These are phyloP conservation scores for Haematococcus lacustris DNA, from an alignment of 139 green algal species.

Conservation along the genomic window DNA sequence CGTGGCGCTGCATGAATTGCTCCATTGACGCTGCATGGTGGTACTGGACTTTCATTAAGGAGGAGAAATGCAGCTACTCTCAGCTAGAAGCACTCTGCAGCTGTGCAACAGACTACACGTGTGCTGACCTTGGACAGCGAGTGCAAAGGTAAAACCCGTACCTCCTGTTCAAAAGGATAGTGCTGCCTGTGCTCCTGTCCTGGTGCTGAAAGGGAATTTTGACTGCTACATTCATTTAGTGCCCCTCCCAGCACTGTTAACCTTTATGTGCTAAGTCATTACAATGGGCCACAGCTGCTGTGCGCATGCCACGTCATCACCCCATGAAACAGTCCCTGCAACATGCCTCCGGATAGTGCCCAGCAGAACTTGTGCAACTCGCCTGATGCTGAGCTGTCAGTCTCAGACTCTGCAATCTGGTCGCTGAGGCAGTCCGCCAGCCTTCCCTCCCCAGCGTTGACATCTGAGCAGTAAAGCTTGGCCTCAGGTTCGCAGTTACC, in stretches of 20 bases:
- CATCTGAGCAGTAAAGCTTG: conserved; percentile 47
- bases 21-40: not conserved
- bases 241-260: not conserved
- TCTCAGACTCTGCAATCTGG: conserved; percentile 36
- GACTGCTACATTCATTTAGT: not conserved
- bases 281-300: not conserved
- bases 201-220: no score
- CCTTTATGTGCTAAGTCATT: not conserved
- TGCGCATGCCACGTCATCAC: conserved; percentile 8
- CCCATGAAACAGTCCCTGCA: no score
- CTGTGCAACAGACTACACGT: no score
- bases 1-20: not conserved
- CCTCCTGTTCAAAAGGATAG: no score
- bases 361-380: no score
- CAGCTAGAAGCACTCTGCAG: no score
- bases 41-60: no score
- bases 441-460: conserved; percentile 43
- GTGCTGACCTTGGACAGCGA: no score
- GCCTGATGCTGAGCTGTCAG: conserved; percentile 12
- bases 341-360: no score
- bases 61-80: no score
- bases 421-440: conserved; percentile 61
- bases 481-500: conserved; percentile 60
- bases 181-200: no score
- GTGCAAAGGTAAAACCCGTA: no score